Evolutionary conservation across 108 stramenopile species (phyloP), one percentile per base, ranked within the genome.

Genomic region (Nitzschia inconspicua): DNA sequence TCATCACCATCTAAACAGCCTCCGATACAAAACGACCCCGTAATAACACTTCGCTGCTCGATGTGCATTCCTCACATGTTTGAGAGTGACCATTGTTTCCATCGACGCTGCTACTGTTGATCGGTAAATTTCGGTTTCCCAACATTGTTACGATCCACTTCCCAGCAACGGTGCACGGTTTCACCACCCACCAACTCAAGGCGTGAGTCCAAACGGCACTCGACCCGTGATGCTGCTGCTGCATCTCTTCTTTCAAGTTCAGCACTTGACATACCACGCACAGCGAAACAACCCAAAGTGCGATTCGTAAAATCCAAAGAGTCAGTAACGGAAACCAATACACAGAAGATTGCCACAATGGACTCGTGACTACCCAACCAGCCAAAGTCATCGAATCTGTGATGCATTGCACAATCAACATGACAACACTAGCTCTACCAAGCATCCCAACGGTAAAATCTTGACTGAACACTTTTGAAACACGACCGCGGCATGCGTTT

Each of bases 371-470:
- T 32, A 65, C 25, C 80, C 82, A 87, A 2, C 79, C 71, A n/a
- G 66, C 79, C 23, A 79, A 6, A 0, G 86, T 76, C 83, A 82
- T 73, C 23, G 72, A 60, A 68, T 87, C 86, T 16, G 78, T 66
- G 0, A 75, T 49, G 16, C 79, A 35, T 19, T 47, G 8, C 11
- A 87, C 24, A 5, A 63, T 42, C 7, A 42, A 29, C 26, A 81
- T 53, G 27, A 77, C 44, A 10, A 87, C 10, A 22, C 49, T 79
- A 10, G 72, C 86, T 46, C 75, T 64, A 62, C 80, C 81, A 9
- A 84, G 47, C 18, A 69, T 67, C 8, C 80, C 86, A 29, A 70
- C 22, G 1, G 37, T 1, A 1, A 39, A 39, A 39, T 11, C n/a
- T 0, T 14, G 11, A n/a, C n/a, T n/a, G n/a, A n/a, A n/a, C n/a